Evolutionary conservation across 129 eudicot species (phyloP).

Genomic region (Artemisia tridentata): DNA sequence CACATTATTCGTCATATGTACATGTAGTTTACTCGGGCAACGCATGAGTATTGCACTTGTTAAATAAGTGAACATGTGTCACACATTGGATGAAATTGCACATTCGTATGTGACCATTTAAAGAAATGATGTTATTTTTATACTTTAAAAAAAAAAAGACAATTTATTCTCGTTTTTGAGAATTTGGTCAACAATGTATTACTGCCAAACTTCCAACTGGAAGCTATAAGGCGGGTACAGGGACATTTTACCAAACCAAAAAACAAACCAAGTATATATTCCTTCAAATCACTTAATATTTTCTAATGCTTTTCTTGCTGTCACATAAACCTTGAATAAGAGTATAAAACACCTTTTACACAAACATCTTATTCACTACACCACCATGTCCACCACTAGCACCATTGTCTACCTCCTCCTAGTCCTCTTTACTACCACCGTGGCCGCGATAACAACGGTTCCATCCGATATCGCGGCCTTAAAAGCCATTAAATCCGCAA

Average conservation of each 20-base stretch:
- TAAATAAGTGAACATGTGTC: too few species aligned
- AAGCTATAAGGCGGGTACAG: constrained; percentile 29
- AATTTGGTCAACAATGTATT: neutral
- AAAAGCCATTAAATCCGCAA: constrained; percentile 50
- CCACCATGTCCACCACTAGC: constrained; percentile 20
- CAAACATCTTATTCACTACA: neutral
- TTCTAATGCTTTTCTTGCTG: constrained; percentile 46
- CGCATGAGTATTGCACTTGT: too few species aligned
- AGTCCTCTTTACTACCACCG: neutral
- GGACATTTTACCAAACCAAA: constrained; percentile 30
- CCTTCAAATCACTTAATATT: constrained; percentile 17
- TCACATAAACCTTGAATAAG: constrained; percentile 18
- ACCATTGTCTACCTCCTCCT: constrained; percentile 20
- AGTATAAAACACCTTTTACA: constrained; percentile 9
- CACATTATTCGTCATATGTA: too few species aligned
- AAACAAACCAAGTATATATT: constrained; percentile 21
- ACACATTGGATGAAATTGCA: too few species aligned
- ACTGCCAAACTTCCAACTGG: constrained; percentile 36
- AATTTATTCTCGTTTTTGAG: too few species aligned
- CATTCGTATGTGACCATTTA: too few species aligned
- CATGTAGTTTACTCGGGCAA: too few species aligned
- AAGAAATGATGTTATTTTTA: too few species aligned
- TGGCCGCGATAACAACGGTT: constrained; percentile 30
- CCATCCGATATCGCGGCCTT: constrained; percentile 55
- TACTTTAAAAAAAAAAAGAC: too few species aligned